Percentiles rank a stretch among this genome's conserved stretches.
phyloP scores from a whole-genome alignment of 345 rosid species.

The Aquilaria malaccensis region DNA sequence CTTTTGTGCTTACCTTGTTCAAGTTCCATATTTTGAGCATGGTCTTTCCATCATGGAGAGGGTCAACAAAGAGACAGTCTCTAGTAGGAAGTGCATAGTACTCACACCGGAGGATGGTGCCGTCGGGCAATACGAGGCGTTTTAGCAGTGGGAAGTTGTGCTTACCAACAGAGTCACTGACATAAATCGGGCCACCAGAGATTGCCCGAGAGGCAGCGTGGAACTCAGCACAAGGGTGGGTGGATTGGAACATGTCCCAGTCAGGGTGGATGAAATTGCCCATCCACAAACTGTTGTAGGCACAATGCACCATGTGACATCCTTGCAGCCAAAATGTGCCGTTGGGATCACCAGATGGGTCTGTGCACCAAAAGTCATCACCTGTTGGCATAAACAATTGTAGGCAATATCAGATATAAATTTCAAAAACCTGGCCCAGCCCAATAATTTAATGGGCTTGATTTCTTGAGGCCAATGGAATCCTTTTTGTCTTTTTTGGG shows the following conservation, averaged over 20 bases:
- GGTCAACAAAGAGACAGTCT: slow-evolving; percentile 83
- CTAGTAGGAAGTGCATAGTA: slow-evolving; percentile 89
- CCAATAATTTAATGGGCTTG: not conserved
- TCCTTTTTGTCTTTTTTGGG: not conserved
- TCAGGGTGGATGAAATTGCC: slow-evolving; percentile 98
- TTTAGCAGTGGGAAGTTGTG: slow-evolving; percentile 71
- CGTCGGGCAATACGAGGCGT: slow-evolving; percentile 67
- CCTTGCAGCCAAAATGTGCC: slow-evolving; percentile 99
- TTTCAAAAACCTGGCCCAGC: slow-evolving; percentile 4
- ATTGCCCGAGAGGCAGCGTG: slow-evolving; percentile 97
- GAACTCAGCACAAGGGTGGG: slow-evolving; percentile 92
- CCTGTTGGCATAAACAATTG: slow-evolving; percentile 30
- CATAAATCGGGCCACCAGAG: slow-evolving; percentile 87
- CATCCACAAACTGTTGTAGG: slow-evolving; percentile 99
- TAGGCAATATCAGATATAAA: not conserved
- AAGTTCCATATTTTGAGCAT: slow-evolving; percentile 99
- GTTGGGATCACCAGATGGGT: slow-evolving; percentile 93
- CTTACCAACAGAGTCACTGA: slow-evolving; percentile 77
- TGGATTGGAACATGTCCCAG: slow-evolving; percentile 99
- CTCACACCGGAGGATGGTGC: slow-evolving; percentile 74
- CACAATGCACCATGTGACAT: slow-evolving; percentile 98
- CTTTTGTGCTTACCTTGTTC: slow-evolving; percentile 51
- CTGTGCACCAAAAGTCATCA: slow-evolving; percentile 98
- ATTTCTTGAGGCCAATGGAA: not conserved
- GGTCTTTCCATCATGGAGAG: slow-evolving; percentile 97